phyloP scores from a whole-genome alignment of 2,329 filamentous ascomycete species.

The Diaporthe helianthi region DNA sequence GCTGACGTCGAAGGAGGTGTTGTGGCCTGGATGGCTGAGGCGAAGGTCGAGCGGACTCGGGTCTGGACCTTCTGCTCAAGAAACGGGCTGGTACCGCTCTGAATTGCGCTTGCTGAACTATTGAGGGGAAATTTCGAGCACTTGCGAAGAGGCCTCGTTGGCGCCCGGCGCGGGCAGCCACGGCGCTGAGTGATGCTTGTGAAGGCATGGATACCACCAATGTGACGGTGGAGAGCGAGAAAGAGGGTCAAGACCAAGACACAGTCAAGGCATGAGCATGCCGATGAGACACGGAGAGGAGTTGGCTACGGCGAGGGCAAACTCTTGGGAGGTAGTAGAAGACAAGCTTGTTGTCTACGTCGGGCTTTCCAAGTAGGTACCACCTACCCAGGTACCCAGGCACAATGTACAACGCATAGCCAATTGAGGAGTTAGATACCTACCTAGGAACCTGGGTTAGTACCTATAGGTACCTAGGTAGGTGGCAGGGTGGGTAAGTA shows the following conservation, averaged over 20 bases:
- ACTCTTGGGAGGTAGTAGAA: not conserved
- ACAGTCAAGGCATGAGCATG: not conserved
- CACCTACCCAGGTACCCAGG: too few species aligned
- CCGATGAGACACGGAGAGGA: not conserved
- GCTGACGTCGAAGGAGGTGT: slow-evolving; percentile 29
- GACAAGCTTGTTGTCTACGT: not conserved
- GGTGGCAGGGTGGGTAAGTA: too few species aligned
- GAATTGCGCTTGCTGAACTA: not conserved
- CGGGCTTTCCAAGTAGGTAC: not conserved
- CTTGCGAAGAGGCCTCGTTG: slow-evolving; percentile 21
- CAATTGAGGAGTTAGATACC: slow-evolving; percentile 20
- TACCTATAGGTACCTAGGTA: too few species aligned
- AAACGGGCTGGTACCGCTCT: slow-evolving; percentile 21
- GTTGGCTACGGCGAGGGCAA: not conserved
- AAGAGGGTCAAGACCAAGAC: not conserved
- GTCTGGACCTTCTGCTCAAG: slow-evolving; percentile 21
- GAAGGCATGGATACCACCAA: slow-evolving; percentile 29
- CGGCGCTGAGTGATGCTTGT: slow-evolving; percentile 27
- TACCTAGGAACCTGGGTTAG: not conserved
- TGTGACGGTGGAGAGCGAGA: slow-evolving; percentile 13
- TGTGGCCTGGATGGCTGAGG: slow-evolving; percentile 15
- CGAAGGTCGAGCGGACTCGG: slow-evolving; percentile 10
- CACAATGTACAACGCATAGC: not conserved
- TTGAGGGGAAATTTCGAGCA: slow-evolving; percentile 6
- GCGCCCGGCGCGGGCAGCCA: slow-evolving; percentile 32